Evolutionary conservation across 805 yeast species (phyloP).

Genomic region (Candida rishiriensis): DNA sequence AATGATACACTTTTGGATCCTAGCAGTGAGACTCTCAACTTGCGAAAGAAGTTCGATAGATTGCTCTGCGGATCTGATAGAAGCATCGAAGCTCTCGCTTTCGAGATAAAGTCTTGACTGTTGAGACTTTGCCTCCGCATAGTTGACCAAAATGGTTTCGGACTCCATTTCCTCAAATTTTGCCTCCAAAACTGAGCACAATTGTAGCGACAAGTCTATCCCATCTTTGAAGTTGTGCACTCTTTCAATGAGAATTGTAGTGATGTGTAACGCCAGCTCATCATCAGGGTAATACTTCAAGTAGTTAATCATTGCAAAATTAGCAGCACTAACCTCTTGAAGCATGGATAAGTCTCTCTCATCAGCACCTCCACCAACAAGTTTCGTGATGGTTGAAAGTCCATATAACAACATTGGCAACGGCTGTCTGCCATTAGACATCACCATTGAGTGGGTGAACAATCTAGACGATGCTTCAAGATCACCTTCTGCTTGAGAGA

Average conservation of each 20-base stretch:
- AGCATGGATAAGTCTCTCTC: conserved; percentile 53
- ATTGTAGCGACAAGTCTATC: conserved; percentile 37
- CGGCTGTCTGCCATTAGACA: conserved; percentile 71
- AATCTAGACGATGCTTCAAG: conserved; percentile 45
- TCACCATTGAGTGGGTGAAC: conserved; percentile 72
- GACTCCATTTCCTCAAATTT: conserved; percentile 13
- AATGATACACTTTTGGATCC: conserved; percentile 33
- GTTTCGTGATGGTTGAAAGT: conserved; percentile 44
- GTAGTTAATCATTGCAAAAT: conserved; percentile 60
- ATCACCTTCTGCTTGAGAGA: conserved; percentile 49
- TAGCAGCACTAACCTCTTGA: conserved; percentile 65
- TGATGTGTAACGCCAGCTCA: conserved; percentile 49
- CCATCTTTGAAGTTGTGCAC: conserved; percentile 60
- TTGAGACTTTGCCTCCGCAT: conserved; percentile 61
- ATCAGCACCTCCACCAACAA: conserved; percentile 36
- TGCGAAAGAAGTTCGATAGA: conserved; percentile 47
- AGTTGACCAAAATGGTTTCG: conserved; percentile 38
- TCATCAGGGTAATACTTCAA: conserved; percentile 60
- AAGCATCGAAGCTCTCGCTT: conserved; percentile 44
- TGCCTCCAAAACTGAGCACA: conserved; percentile 39
- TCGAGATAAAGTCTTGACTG: conserved; percentile 72
- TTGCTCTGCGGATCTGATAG: conserved; percentile 57
- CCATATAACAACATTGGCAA: conserved; percentile 73
- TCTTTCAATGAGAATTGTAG: conserved; percentile 61
- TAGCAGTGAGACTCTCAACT: conserved; percentile 31